Evolutionary conservation across 495 filamentous ascomycete genomes (phyloP).

Genomic region (Cladorrhinum samala): DNA sequence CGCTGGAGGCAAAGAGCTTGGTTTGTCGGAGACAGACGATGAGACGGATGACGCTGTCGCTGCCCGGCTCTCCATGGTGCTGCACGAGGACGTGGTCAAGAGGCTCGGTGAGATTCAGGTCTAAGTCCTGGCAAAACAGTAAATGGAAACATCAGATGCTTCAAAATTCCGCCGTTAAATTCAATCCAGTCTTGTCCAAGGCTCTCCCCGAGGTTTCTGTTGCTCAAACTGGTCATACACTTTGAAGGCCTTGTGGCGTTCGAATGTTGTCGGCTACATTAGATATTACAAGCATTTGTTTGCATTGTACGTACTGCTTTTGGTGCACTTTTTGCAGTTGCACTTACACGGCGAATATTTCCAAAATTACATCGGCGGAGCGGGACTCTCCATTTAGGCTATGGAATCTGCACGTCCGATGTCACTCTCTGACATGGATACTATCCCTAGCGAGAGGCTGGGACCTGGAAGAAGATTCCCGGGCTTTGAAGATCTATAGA

Average conservation of each 20-base stretch:
- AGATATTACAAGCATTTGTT: not conserved
- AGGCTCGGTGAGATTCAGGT: conserved; percentile 27
- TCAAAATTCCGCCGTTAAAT: too few relatives aligned
- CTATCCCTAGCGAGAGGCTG: not conserved
- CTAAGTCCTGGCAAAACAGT: conserved; percentile 3
- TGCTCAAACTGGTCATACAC: too few relatives aligned
- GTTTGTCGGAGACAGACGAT: conserved; percentile 25
- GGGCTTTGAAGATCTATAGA: too few relatives aligned
- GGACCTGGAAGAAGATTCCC: too few relatives aligned
- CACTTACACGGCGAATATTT: not conserved
- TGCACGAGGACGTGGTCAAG: conserved; percentile 35
- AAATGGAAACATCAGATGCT: too few relatives aligned
- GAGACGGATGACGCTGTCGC: conserved; percentile 30
- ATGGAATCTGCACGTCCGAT: conserved; percentile 8
- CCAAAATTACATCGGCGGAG: not conserved
- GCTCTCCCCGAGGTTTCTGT: too few relatives aligned
- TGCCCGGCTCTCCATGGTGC: conserved; percentile 23
- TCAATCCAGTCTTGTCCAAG: too few relatives aligned
- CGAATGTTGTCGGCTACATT: too few relatives aligned
- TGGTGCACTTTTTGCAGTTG: not conserved
- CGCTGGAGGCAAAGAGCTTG: conserved; percentile 24
- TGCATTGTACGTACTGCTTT: not conserved
- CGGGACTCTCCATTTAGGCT: conserved; percentile 14
- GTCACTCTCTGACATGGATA: conserved; percentile 6
- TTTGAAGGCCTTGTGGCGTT: too few relatives aligned